phyloP scores from a whole-genome alignment of 768 basidiomycete genomes.

The Psilocybe subaeruginosa region DNA sequence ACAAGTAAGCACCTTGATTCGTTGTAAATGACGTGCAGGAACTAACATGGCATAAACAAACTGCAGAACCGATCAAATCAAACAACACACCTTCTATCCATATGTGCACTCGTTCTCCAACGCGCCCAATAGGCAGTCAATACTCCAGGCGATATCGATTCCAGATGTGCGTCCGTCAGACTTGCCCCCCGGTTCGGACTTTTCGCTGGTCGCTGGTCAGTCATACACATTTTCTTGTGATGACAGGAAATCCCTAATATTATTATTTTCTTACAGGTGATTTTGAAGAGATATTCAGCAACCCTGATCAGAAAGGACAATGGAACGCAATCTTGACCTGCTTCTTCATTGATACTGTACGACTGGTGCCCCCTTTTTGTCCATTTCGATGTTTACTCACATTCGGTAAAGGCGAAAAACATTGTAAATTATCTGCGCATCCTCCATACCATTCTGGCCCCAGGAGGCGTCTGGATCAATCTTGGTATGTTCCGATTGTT shows the following conservation, averaged over 20 bases:
- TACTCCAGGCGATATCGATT: conserved; percentile 71
- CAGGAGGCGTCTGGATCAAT: conserved; percentile 93
- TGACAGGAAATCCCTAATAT: background rate
- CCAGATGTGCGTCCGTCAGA: conserved; percentile 85
- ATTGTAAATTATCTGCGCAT: conserved; percentile 89
- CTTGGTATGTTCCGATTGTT: conserved; percentile 32
- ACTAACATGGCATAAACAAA: background rate
- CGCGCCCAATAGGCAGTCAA: conserved; percentile 52
- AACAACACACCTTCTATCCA: conserved; percentile 80
- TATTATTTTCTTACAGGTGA: conserved; percentile 56
- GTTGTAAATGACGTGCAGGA: background rate
- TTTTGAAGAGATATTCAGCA: conserved; percentile 91
- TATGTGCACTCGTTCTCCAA: conserved; percentile 95
- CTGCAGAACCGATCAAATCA: conserved; percentile 63
- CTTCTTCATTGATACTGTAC: conserved; percentile 95
- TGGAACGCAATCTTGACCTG: conserved; percentile 95
- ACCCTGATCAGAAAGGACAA: conserved; percentile 63
- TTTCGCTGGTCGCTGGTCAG: conserved; percentile 86
- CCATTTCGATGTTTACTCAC: background rate
- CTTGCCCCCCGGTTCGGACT: conserved; percentile 64
- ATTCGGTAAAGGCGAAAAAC: conserved; percentile 73
- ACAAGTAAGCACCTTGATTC: conserved; percentile 54
- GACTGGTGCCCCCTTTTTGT: conserved; percentile 17
- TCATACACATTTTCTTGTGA: background rate
- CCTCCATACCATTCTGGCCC: conserved; percentile 80